These are phyloP conservation scores for Trichoderma pleuroti DNA, from an alignment of 2,329 filamentous ascomycete species.

Conservation along the genomic window DNA sequence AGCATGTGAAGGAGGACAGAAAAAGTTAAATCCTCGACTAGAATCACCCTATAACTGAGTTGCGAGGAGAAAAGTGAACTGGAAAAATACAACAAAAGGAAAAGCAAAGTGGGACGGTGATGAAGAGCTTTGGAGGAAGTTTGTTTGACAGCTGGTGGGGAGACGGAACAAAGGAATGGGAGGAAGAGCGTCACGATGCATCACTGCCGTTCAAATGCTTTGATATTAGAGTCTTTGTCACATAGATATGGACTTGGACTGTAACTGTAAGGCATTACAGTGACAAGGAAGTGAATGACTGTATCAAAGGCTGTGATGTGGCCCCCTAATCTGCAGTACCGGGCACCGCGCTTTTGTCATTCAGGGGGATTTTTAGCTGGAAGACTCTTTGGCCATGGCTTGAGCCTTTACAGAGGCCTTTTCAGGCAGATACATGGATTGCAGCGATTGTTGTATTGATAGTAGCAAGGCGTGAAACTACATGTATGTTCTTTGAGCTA, in stretches of 20 bases:
- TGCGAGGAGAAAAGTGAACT: neutral
- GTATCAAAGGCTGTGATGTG: neutral
- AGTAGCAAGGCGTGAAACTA: neutral
- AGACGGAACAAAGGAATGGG: neutral
- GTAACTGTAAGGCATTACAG: neutral
- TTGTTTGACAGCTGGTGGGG: neutral
- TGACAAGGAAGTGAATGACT: neutral
- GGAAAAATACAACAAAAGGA: neutral
- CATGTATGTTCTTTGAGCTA: neutral
- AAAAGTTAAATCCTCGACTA: neutral
- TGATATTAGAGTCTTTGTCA: neutral
- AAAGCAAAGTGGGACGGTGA: too few species aligned
- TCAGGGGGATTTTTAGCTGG: neutral
- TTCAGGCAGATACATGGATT: neutral
- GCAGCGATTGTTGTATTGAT: neutral
- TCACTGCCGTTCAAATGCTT: neutral
- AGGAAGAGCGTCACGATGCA: neutral
- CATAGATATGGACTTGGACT: neutral
- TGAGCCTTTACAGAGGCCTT: neutral
- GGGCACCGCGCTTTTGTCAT: neutral
- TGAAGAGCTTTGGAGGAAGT: neutral
- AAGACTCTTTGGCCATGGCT: neutral
- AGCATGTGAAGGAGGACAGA: neutral
- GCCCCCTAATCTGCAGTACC: neutral
- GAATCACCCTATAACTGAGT: neutral